These are phyloP conservation scores for Delonix regia DNA, from an alignment of 306 rosid genomes.

Conservation along the genomic window DNA sequence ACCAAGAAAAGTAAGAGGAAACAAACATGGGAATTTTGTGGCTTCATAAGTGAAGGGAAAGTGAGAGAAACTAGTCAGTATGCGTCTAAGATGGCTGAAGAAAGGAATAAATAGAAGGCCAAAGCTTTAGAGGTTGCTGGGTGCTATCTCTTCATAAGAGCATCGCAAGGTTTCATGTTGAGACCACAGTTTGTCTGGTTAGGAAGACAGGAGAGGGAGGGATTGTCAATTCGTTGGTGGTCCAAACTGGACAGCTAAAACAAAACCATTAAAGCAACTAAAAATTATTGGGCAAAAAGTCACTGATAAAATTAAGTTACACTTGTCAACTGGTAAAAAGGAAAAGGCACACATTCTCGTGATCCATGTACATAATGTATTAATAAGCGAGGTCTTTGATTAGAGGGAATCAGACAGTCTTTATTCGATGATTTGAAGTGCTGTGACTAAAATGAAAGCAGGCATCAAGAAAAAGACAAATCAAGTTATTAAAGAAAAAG, in stretches of 20 bases:
- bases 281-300: no score
- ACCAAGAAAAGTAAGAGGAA: conserved; percentile 40
- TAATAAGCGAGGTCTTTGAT: not conserved
- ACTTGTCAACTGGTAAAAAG: not conserved
- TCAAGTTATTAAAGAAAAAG: not conserved
- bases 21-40: conserved; percentile 27
- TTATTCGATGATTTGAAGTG: conserved; percentile 1
- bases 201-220: conserved; percentile 22
- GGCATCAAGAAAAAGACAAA: conserved; percentile 12
- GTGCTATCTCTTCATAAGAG: conserved; percentile 21
- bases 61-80: conserved; percentile 4
- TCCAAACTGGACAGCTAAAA: conserved; percentile 30
- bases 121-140: conserved; percentile 20
- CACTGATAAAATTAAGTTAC: not conserved
- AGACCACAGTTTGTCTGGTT: not conserved
- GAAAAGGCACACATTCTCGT: conserved; percentile 22
- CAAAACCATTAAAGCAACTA: conserved; percentile 37
- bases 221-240: conserved; percentile 43
- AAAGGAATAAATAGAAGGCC: conserved; percentile 22
- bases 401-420: conserved; percentile 11
- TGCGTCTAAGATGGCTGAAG: conserved; percentile 27
- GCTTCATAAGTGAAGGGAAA: conserved; percentile 40
- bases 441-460: not conserved
- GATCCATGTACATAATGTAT: not conserved
- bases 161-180: conserved; percentile 31